Evolutionary conservation across 768 basidiomycete species (phyloP).

Genomic region (Suillus weaverae): DNA sequence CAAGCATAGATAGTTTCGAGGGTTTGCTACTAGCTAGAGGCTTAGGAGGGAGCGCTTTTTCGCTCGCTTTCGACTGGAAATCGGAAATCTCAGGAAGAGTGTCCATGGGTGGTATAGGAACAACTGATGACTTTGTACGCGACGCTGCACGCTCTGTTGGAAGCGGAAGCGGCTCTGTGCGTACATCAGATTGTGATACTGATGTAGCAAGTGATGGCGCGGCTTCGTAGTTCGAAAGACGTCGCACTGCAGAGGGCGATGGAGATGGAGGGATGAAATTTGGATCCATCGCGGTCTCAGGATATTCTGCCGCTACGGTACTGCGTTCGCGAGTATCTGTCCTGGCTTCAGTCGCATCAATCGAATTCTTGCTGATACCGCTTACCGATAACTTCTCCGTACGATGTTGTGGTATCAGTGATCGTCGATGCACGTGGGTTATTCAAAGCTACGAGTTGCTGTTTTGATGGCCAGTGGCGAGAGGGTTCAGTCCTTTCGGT

Average conservation of each 20-base stretch:
- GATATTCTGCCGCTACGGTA: conserved; percentile 10
- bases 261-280: conserved; percentile 66
- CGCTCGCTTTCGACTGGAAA: conserved; percentile 47
- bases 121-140: conserved; percentile 43
- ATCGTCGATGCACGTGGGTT: conserved; percentile 40
- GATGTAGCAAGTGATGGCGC: conserved; percentile 54
- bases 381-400: conserved; percentile 63
- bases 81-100: conserved; percentile 59
- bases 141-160: conserved; percentile 35
- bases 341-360: conserved; percentile 9
- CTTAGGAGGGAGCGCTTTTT: conserved; percentile 25
- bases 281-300: conserved; percentile 41
- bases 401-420: conserved; percentile 50
- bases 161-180: conserved; percentile 4
- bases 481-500: conserved; percentile 67
- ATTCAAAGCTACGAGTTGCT: conserved; percentile 39
- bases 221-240: conserved; percentile 57
- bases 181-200: conserved; percentile 34
- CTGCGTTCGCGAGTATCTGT: conserved; percentile 19
- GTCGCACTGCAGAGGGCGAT: conserved; percentile 62
- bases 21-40: conserved; percentile 37
- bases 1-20: conserved; percentile 70
- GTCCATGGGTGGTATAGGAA: conserved; percentile 45
- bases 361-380: conserved; percentile 1
- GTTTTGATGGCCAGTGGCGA: conserved; percentile 45